Evolutionary conservation across 768 basidiomycete species (phyloP).

Genomic region (Termitomyces eurrhizus): DNA sequence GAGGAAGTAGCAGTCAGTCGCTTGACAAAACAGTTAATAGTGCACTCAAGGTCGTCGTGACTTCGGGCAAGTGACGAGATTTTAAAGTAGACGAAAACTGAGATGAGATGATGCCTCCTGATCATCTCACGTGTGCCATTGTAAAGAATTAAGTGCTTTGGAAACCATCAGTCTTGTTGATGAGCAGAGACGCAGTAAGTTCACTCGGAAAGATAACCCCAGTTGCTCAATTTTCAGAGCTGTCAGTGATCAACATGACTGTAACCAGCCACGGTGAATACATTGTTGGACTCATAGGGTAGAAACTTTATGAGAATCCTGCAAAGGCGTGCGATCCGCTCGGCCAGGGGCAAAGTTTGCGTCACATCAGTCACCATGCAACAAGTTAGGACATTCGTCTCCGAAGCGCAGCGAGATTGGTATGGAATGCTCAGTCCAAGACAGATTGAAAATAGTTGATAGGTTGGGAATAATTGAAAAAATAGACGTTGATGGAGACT

Average conservation of each 20-base stretch:
- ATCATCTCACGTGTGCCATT: too few species aligned
- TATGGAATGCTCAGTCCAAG: neutral
- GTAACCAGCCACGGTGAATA: too few species aligned
- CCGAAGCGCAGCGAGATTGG: neutral
- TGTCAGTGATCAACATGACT: neutral
- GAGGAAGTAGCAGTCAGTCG: neutral
- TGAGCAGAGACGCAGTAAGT: neutral
- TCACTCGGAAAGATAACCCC: too few species aligned
- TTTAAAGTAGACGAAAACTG: neutral
- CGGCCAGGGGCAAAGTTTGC: neutral
- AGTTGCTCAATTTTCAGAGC: neutral
- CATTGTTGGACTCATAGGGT: neutral
- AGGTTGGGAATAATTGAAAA: neutral
- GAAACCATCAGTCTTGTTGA: neutral
- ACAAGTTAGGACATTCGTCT: neutral
- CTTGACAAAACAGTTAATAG: neutral
- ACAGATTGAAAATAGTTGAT: neutral
- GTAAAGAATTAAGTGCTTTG: too few species aligned
- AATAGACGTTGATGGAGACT: too few species aligned
- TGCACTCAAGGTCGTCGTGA: neutral
- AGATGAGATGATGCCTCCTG: neutral
- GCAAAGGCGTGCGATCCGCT: neutral
- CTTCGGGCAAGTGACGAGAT: neutral
- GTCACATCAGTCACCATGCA: conserved; percentile 7
- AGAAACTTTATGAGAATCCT: neutral